phyloP scores from a whole-genome alignment of 495 filamentous ascomycete genomes.

The Neurospora intermedia region DNA sequence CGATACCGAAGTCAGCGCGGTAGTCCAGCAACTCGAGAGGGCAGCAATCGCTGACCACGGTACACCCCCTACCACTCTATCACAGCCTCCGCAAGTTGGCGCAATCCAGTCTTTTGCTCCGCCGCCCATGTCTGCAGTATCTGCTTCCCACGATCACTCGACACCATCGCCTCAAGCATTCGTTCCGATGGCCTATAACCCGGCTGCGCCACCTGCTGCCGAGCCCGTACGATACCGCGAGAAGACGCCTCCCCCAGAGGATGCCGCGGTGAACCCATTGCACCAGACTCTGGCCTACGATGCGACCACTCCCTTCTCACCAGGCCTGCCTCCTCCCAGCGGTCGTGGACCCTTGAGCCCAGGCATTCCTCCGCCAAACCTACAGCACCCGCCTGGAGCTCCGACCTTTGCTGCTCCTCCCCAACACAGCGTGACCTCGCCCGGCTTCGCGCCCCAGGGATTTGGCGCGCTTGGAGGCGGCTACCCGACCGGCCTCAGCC shows the following conservation, averaged over 20 bases:
- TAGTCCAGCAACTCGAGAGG: slow-evolving; percentile 77
- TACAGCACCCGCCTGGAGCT: slow-evolving; percentile 25
- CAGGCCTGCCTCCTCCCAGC: slow-evolving; percentile 28
- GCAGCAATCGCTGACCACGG: slow-evolving; percentile 48
- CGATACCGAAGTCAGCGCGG: slow-evolving; percentile 50
- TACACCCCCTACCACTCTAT: slow-evolving; percentile 24
- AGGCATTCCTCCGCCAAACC: slow-evolving; percentile 23
- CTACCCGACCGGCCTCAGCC: slow-evolving; percentile 24
- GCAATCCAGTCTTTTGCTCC: slow-evolving; percentile 28
- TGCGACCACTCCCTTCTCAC: slow-evolving; percentile 38
- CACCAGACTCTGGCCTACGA: slow-evolving; percentile 58
- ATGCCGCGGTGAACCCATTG: slow-evolving; percentile 58
- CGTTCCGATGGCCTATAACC: slow-evolving; percentile 81
- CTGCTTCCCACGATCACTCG: slow-evolving; percentile 9
- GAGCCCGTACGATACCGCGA: slow-evolving; percentile 76
- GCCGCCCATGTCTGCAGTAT: slow-evolving; percentile 26
- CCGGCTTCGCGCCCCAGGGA: slow-evolving; percentile 29
- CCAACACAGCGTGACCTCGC: slow-evolving; percentile 27
- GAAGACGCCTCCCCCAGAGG: slow-evolving; percentile 79
- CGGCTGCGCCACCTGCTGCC: slow-evolving; percentile 74
- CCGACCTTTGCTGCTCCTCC: slow-evolving; percentile 28
- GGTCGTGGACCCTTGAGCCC: slow-evolving; percentile 25
- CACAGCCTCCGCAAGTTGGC: slow-evolving; percentile 35
- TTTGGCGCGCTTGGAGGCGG: slow-evolving; percentile 27
- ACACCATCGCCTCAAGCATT: slow-evolving; percentile 32